Base-by-base conservation (phyloP, 2,329 filamentous ascomycete genomes). In the Sclerotiophoma versabilis region DNA sequence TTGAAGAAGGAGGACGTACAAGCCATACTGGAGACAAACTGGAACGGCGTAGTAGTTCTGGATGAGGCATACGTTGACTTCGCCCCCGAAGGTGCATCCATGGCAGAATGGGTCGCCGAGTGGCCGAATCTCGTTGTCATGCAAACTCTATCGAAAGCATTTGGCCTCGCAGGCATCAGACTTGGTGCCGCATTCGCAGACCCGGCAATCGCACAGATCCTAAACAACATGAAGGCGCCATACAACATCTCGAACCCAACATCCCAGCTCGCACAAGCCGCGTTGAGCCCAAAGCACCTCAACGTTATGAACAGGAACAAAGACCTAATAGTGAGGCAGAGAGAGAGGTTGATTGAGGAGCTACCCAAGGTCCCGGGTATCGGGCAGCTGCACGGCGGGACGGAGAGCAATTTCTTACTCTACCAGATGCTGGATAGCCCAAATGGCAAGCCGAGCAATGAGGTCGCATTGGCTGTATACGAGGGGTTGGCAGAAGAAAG, bases 61-160 rank as follows among this genome's bases (percentile, higher is more conserved):
- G 95, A 99, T 75, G 95, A 99, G 78, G 95, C 95, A 15, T 99
- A 99, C 77, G 87, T 99, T 66, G 95, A 99, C 77, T 99, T 98
- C 71, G 89, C 93, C 6, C 86, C 87, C 5, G 87, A 89, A 41
- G 87, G 85, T 22, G 83, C 90, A 34, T 96, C 90, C 62, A 83
- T 98, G 22, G 93, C 95, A 22, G 91, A 96, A 76, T 96, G 91
- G 89, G 93, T 96, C 1, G 82, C 84, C 29, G 92, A 96, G 69
- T 96, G 91, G 86, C 93, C 93, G 44, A 99, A 99, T 75, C 82
- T 99, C 22, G 92, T 97, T 15, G 93, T 99, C 52, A 92, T 98
- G 91, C 95, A 99, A 81, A 99, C 95, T 1, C 83, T 98, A n/a
- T 96, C 91, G 68, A 99, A 99, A 76, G 95, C 92, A 0, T 99